These are phyloP conservation scores for Phytophthora brassicae DNA, from an alignment of 352 stramenopile species.

Conservation along the genomic window DNA sequence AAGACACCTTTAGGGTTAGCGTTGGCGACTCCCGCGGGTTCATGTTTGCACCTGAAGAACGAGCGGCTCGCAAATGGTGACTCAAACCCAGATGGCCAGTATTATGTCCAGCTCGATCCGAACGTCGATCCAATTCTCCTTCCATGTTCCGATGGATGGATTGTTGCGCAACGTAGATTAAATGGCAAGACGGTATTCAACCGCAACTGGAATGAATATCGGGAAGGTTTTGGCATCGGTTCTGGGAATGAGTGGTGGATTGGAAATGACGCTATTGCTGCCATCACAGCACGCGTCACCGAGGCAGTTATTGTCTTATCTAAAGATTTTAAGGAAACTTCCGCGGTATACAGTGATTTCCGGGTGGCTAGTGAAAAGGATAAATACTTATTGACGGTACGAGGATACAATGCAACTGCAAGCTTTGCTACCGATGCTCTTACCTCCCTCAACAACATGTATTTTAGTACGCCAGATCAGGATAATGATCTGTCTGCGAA, in stretches of 20 bases:
- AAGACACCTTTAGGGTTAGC: conserved; percentile 50
- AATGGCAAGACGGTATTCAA: conserved; percentile 60
- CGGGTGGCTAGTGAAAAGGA: conserved; percentile 44
- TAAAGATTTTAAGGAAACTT: conserved; percentile 42
- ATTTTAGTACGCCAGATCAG: conserved; percentile 60
- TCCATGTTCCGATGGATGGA: conserved; percentile 60
- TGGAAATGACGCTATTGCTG: conserved; percentile 46
- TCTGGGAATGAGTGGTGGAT: conserved; percentile 58
- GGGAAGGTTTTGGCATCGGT: conserved; percentile 51
- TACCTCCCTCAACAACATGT: conserved; percentile 47
- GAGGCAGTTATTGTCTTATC: conserved; percentile 59
- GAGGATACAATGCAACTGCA: conserved; percentile 32
- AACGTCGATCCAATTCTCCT: conserved; percentile 26
- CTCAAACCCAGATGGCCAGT: conserved; percentile 54
- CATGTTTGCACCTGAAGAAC: conserved; percentile 53
- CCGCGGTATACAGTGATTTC: conserved; percentile 49
- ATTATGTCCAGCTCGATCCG: conserved; percentile 49
- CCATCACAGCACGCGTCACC: conserved; percentile 35
- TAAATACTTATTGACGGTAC: conserved; percentile 49
- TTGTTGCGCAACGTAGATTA: conserved; percentile 49
- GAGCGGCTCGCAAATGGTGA: conserved; percentile 38
- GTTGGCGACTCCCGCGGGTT: conserved; percentile 41
- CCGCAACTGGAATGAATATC: conserved; percentile 63
- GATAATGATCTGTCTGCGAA: conserved; percentile 51
- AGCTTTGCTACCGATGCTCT: conserved; percentile 51